Percentiles rank a stretch among this genome's conserved stretches.
These are phyloP conservation scores for Mycena haematopus DNA, from an alignment of 768 basidiomycete genomes.

Conservation along the genomic window DNA sequence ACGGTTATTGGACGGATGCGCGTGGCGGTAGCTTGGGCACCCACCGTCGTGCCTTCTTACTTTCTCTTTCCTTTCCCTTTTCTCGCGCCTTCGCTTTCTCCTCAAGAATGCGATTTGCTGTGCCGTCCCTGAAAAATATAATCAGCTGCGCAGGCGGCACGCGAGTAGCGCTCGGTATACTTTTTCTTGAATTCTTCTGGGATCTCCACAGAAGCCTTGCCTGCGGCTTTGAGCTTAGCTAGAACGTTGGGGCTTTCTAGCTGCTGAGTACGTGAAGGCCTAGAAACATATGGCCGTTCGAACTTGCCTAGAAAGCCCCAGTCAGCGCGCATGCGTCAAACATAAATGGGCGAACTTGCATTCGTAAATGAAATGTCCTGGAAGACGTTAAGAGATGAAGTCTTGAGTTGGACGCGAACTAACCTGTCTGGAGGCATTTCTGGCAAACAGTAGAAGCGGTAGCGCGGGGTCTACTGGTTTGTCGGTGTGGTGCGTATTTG, in stretches of 20 bases:
- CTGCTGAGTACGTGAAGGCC: conserved; percentile 89
- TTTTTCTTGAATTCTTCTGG: conserved; percentile 91
- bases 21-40: conserved; percentile 16
- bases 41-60: conserved; percentile 47
- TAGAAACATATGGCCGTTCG: conserved; percentile 78
- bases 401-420: conserved; percentile 19
- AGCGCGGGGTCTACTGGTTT: conserved; percentile 65
- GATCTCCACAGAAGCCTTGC: conserved; percentile 80
- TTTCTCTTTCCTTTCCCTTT: conserved; percentile 45
- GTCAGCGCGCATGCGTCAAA: neutral
- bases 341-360: conserved; percentile 67
- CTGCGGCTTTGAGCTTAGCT: conserved; percentile 71
- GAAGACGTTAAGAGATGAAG: neutral
- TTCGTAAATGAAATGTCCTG: conserved; percentile 89
- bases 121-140: conserved; percentile 59
- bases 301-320: conserved; percentile 58
- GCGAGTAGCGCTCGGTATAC: conserved; percentile 43
- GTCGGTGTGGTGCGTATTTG: conserved; percentile 79
- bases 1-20: conserved; percentile 6
- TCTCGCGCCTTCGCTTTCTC: conserved; percentile 80
- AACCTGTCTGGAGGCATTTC: conserved; percentile 78
- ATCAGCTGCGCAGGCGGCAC: conserved; percentile 9
- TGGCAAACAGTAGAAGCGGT: conserved; percentile 77
- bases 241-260: conserved; percentile 78
- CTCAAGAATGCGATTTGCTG: conserved; percentile 85